Base-by-base conservation (phyloP, 345 rosid genomes). In the Eucalyptus cloeziana region DNA sequence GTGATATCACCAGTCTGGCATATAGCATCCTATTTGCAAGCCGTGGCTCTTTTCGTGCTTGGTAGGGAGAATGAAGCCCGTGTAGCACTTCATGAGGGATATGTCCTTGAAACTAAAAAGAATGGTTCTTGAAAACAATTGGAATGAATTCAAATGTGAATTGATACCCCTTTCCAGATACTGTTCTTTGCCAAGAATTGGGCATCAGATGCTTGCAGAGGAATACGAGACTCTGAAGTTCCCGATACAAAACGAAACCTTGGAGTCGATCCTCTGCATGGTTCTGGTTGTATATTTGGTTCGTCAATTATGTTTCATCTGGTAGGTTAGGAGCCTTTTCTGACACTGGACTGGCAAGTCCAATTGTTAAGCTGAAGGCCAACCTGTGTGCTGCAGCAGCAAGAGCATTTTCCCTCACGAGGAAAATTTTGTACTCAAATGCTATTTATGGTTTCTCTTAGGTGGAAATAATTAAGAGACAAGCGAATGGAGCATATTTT, bases 21-120 rank as follows among this genome's bases (percentile, higher is more conserved):
- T 85, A 93, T 94, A 27, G 98, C 99, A 52, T 94, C 94, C 88
- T 95, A 95, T 93, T 93, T 97, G 76, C 98, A 95, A 92, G 94
- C 98, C 33, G 94, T 88, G 5, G 96, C 98, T 14, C 98, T 96
- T 64, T 88, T 93, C 87, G 88, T 79, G 85, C 81, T 95, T 86
- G 96, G 96, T 87, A 96, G 89, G 95, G 97, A 95, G 92, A 94
- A 90, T 40, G 98, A 97, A 91, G 96, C 96, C 31, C 94, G 93
- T 62, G 89, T 92, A 81, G 96, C 97, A 87, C 94, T 96, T 50
- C 90, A 91, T 76, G 98, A 97, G 89, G 98, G 95, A 64, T 90
- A 97, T 27, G 89, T 94, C 54, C 96, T 94, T 40, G 99, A 97
- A 92, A 93, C 88, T 87, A 94, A 91, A 60, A 94, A 64, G 95